These are phyloP conservation scores for Babesia bigemina DNA, from an alignment of 169 alveolate genomes.

Conservation along the genomic window DNA sequence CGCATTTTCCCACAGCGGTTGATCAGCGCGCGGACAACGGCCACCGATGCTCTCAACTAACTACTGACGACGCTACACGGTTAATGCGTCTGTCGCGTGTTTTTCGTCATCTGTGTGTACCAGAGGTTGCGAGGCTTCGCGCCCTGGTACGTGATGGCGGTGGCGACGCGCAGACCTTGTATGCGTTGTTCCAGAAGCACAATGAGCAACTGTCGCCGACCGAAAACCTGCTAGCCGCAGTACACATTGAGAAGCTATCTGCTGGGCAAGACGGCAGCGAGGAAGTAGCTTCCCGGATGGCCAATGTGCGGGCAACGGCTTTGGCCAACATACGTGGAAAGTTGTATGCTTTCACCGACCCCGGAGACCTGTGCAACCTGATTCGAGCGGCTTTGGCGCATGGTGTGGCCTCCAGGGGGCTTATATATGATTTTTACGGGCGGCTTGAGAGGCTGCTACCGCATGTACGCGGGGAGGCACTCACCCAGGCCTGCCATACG, in stretches of 20 bases:
- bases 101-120: not conserved
- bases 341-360: slow-evolving; percentile 58
- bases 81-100: slow-evolving; percentile 12
- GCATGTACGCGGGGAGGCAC: slow-evolving; percentile 1
- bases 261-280: not conserved
- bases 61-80: no score
- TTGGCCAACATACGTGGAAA: slow-evolving; percentile 34
- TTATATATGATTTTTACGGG: slow-evolving; percentile 36
- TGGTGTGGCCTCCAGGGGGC: slow-evolving; percentile 20
- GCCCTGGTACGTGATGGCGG: slow-evolving; percentile 19
- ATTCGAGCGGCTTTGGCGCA: not conserved
- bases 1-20: not conserved
- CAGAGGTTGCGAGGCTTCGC: slow-evolving; percentile 23
- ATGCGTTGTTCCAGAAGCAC: slow-evolving; percentile 4
- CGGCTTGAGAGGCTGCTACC: slow-evolving; percentile 54
- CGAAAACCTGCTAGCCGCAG: slow-evolving; percentile 43
- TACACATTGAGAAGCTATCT: not conserved
- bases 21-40: not conserved
- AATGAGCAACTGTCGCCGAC: slow-evolving; percentile 27
- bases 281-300: not conserved
- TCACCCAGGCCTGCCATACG: slow-evolving; percentile 36
- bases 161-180: not conserved
- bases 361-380: slow-evolving; percentile 36
- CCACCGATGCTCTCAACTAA: not conserved
- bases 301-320: slow-evolving; percentile 4